Base-by-base conservation (phyloP, 2,329 filamentous ascomycete species). In the Arthrinium phaeospermum region DNA sequence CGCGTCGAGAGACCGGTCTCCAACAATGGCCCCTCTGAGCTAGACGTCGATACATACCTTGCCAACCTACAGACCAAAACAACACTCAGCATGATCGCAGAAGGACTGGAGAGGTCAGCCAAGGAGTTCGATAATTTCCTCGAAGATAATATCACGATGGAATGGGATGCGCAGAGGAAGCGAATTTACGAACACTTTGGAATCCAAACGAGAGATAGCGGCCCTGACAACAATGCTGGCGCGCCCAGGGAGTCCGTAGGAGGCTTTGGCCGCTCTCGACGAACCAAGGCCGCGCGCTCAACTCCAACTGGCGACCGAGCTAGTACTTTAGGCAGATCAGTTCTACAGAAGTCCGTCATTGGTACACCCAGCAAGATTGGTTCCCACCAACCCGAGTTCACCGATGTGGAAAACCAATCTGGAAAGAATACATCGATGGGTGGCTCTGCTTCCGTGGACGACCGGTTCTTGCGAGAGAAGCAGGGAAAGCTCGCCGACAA, bases 101-200 rank as follows among this genome's bases (percentile, higher is more conserved):
- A 98, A 80, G 94, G 94, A n/a, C 86, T 98, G 74, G 92, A 96
- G 78, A 91, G 95, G 78, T 96, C 95, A 4, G 92, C 96, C 73
- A 91, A 91, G 71, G 96, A 98, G 79, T 98, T 99, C 80, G 95
- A 99, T 81, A 89, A 90, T 73, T 98, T 98, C 81, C 87, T 99
- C 71, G 95, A 98, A 81, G 95, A 98, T 78, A 97, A 97, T 79
- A 91, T 98, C 69, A 94, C 95, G 44, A 92, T 97, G 86, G 95
- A 98, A 81, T 98, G 96, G 95, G 95, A 98, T 77, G 92, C 93
- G 22, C 96, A 98, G 84, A 92, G 96, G 74, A 94, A 93, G 82
- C 92, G 92, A 76, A 98, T 99, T 75, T 98, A 98, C 83, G 92
- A 98, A 79, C 96, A 99, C 82, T 98, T 99, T 81, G 96, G 96